These are phyloP conservation scores for Melocanna baccifera DNA, from an alignment of 176 grass and related monocot species.

Conservation along the genomic window DNA sequence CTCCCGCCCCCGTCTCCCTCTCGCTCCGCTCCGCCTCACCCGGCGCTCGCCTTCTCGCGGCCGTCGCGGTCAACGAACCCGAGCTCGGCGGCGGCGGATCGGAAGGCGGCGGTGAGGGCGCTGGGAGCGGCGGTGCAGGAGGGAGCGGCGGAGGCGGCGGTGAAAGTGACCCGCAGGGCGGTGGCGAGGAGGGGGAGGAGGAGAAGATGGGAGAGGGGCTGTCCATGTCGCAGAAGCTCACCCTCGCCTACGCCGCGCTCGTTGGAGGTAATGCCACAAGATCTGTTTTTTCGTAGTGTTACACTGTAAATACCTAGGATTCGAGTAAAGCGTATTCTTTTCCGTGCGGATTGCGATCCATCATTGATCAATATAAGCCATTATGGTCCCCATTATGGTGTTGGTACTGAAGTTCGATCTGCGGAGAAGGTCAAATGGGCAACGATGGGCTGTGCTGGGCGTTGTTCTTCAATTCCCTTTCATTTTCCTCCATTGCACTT, in stretches of 20 bases:
- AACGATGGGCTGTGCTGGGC: background rate
- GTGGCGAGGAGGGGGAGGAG: constrained; percentile 41
- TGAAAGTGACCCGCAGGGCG: background rate
- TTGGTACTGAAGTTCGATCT: background rate
- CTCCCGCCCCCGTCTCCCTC: background rate
- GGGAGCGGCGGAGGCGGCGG: constrained; percentile 1
- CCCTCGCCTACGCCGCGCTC: constrained; percentile 79
- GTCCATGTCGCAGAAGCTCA: constrained; percentile 94
- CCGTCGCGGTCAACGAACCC: constrained; percentile 39
- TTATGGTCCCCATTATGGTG: background rate
- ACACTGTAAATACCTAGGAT: background rate
- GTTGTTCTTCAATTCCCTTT: background rate
- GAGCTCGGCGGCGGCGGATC: constrained; percentile 39
- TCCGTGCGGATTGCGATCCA: background rate
- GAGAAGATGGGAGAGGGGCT: constrained; percentile 41
- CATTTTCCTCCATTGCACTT: background rate
- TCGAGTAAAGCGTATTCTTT: background rate
- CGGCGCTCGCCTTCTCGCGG: constrained; percentile 23
- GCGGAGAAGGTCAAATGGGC: background rate
- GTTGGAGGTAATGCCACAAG: constrained; percentile 53
- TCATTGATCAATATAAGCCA: background rate
- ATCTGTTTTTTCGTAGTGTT: background rate
- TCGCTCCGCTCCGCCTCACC: constrained; percentile 20
- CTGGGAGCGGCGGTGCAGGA: constrained; percentile 10
- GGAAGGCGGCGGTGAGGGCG: constrained; percentile 11